Base-by-base conservation (phyloP, 768 basidiomycete species). In the Phylloporus arenicola region DNA sequence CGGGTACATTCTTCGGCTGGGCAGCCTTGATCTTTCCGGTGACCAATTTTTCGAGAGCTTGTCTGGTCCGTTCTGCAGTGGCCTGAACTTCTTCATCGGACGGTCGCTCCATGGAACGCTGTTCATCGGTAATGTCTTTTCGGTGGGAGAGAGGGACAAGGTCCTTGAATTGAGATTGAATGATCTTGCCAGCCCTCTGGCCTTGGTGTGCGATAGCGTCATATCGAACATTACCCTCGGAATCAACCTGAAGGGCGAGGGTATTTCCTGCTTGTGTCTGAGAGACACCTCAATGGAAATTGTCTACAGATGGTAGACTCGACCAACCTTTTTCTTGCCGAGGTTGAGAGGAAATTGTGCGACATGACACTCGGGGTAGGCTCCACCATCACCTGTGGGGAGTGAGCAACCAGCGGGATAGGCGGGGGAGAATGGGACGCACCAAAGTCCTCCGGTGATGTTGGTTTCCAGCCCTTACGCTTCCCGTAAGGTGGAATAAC, bases 1-100 rank as follows among this genome's bases (percentile, higher is more conserved):
- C 90, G 1, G 92, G 88, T 6, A 98, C 86, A 57, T 94, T 85
- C 73, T 96, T 97, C 0, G 96, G 95, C 61, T 98, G 95, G 2
- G 95, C 93, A 11, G 95, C 95, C 69, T 98, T 98, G 71, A 99
- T 99, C 69, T 95, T 96, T 42, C 90, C 92, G 51, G 88, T 87
- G 24, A 92, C 89, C 41, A 98, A 78, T 69, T 92, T 91, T 69
- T 98, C 95, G 20, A 99, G 78, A 1, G 96, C 96, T 12, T 84
- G 82, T 33, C 86, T 81, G 0, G 96, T 99, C 57, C 84, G 85
- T 30, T 97, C 94, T 0, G 93, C 83, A 0, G 94, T 98, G n/a
- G 75, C 78, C 60, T 88, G 84, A 7, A 98, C 85, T 22, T 95
- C 89, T 0, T 93, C 91, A 60, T 96, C 96, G 4, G 92, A 88